These are phyloP conservation scores for Phyllosticta citrichinensis DNA, from an alignment of 2,329 filamentous ascomycete species.

Conservation along the genomic window DNA sequence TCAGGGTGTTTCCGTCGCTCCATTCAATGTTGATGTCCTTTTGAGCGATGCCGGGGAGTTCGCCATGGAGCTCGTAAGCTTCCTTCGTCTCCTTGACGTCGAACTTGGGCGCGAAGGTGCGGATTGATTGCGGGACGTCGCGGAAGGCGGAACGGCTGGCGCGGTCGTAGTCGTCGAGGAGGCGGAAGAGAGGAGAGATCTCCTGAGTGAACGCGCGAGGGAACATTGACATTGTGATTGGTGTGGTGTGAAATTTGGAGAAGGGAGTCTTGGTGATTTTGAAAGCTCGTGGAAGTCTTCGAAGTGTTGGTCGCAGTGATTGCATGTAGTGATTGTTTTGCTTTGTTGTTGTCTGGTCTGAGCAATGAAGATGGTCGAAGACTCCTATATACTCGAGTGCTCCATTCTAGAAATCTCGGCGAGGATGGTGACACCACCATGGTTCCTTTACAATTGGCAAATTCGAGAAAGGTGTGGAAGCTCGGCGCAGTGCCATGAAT, in stretches of 20 bases:
- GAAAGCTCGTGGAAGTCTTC: conserved; percentile 22
- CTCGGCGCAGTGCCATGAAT: not conserved
- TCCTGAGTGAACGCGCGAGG: conserved; percentile 29
- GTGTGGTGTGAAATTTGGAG: conserved; percentile 15
- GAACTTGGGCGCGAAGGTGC: conserved; percentile 65
- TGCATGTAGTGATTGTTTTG: conserved; percentile 23
- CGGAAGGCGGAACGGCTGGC: conserved; percentile 21
- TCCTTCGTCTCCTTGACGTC: conserved; percentile 62
- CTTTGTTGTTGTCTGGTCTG: conserved; percentile 17
- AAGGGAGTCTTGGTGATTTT: conserved; percentile 20
- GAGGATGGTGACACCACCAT: not conserved
- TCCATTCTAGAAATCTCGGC: conserved; percentile 21
- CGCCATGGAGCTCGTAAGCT: conserved; percentile 67
- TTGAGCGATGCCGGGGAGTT: conserved; percentile 66
- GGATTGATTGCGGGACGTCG: conserved; percentile 23
- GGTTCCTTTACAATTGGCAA: not conserved
- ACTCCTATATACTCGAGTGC: conserved; percentile 20
- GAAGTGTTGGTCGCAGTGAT: conserved; percentile 23
- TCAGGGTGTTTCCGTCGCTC: conserved; percentile 62
- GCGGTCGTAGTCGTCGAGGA: conserved; percentile 38
- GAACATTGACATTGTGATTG: conserved; percentile 32
- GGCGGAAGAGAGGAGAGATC: conserved; percentile 36
- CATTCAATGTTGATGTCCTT: conserved; percentile 70
- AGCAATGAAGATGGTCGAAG: not conserved
- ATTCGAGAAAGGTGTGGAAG: conserved; percentile 4